phyloP scores from a whole-genome alignment of 1,284 basidiomycete species.

The Ustilago bromivora region DNA sequence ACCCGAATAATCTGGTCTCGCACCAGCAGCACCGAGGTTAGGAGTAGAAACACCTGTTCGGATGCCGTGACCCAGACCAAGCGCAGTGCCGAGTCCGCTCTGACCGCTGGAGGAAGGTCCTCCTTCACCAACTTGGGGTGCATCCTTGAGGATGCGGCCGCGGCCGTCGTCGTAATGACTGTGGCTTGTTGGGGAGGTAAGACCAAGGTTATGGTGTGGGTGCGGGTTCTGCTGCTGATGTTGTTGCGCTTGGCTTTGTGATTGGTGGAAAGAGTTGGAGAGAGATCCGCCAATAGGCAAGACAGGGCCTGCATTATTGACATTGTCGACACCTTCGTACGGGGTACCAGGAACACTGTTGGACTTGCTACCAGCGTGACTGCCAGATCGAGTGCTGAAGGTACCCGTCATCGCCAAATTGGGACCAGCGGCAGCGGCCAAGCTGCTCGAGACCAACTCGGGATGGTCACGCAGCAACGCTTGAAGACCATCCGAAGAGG shows the following conservation, averaged over 20 bases:
- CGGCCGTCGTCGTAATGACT: slow-evolving; percentile 30
- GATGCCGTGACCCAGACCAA: slow-evolving; percentile 45
- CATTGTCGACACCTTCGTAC: slow-evolving; percentile 23
- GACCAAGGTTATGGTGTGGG: slow-evolving; percentile 10
- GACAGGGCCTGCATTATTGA: slow-evolving; percentile 12
- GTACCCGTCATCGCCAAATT: slow-evolving; percentile 44
- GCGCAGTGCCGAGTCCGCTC: slow-evolving; percentile 45
- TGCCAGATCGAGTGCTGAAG: slow-evolving; percentile 42
- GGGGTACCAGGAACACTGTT: slow-evolving; percentile 47
- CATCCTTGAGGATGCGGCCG: slow-evolving; percentile 45
- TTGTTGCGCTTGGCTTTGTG: slow-evolving; percentile 30
- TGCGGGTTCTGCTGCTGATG: slow-evolving; percentile 18
- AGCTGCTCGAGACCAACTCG: slow-evolving; percentile 62
- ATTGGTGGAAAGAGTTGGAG: slow-evolving; percentile 45
- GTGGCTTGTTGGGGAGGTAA: slow-evolving; percentile 16
- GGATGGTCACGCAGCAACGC: slow-evolving; percentile 68
- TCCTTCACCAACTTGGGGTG: slow-evolving; percentile 50
- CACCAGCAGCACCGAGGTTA: slow-evolving; percentile 74
- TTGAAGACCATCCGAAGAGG: slow-evolving; percentile 62
- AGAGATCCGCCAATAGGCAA: slow-evolving; percentile 44
- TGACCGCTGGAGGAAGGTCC: slow-evolving; percentile 37
- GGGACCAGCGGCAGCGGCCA: slow-evolving; percentile 63
- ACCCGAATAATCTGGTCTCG: slow-evolving; percentile 97
- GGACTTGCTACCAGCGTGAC: slow-evolving; percentile 43
- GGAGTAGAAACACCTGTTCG: slow-evolving; percentile 45